These are phyloP conservation scores for Pisolithus marmoratus DNA, from an alignment of 768 basidiomycete species.

Conservation along the genomic window DNA sequence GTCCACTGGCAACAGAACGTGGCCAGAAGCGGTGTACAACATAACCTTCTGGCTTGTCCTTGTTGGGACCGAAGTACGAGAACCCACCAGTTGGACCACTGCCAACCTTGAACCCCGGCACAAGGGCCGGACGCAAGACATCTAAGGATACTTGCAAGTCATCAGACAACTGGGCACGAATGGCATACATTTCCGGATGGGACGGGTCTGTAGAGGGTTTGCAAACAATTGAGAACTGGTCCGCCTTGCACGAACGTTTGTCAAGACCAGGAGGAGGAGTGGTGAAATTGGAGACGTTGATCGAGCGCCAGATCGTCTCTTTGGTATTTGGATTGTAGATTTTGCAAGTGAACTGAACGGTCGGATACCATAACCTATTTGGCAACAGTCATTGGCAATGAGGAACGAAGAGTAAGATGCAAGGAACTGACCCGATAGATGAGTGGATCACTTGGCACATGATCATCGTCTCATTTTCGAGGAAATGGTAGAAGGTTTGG, in stretches of 20 bases:
- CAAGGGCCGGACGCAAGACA: conserved; percentile 58
- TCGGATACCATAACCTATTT: conserved; percentile 84
- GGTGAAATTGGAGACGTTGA: conserved; percentile 78
- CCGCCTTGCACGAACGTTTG: conserved; percentile 81
- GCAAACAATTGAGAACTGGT: conserved; percentile 74
- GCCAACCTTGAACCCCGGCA: conserved; percentile 89
- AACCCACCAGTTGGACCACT: conserved; percentile 82
- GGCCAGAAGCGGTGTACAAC: conserved; percentile 94
- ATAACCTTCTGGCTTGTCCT: conserved; percentile 69
- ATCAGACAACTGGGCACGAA: conserved; percentile 72
- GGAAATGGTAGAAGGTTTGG: conserved; percentile 77
- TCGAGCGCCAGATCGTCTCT: conserved; percentile 75
- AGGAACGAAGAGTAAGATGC: conserved; percentile 3
- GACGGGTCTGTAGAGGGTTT: conserved; percentile 53
- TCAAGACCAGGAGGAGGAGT: conserved; percentile 72
- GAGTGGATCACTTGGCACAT: conserved; percentile 89
- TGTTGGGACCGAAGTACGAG: conserved; percentile 78
- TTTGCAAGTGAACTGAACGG: conserved; percentile 92
- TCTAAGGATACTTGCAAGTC: conserved; percentile 80
- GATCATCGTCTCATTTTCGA: conserved; percentile 72
- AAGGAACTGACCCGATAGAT: conserved; percentile 67
- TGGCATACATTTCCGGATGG: conserved; percentile 68
- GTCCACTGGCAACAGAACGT: conserved; percentile 53
- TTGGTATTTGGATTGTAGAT: conserved; percentile 73
- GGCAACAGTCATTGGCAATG: conserved; percentile 8